Evolutionary conservation across 257 asterid genomes (phyloP).

Genomic region (Nicotiana noctiflora): DNA sequence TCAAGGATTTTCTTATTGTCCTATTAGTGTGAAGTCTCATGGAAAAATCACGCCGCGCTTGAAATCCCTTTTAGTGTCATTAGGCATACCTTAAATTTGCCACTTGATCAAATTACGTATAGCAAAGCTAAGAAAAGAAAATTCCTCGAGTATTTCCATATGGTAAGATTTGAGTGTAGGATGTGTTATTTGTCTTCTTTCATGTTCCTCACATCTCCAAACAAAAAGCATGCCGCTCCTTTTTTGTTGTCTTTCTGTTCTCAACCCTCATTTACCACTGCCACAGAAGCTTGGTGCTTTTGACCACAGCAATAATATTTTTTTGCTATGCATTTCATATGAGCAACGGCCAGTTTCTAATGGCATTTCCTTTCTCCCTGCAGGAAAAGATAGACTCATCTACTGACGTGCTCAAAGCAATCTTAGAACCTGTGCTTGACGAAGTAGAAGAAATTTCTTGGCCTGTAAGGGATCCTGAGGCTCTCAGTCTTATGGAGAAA

Average conservation of each 20-base stretch:
- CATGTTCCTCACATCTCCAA: neutral
- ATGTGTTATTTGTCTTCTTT: neutral
- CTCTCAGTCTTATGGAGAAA: constrained; percentile 70
- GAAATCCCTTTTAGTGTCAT: neutral
- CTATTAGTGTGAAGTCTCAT: neutral
- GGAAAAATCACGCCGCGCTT: neutral
- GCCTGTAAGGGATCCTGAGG: constrained; percentile 85
- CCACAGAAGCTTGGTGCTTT: neutral
- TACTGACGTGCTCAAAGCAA: constrained; percentile 84
- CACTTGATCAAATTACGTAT: neutral
- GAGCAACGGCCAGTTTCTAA: neutral
- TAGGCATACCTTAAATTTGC: neutral
- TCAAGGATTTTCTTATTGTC: neutral
- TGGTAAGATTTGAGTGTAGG: neutral
- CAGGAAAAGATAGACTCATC: constrained; percentile 90
- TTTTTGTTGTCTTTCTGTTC: neutral
- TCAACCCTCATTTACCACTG: neutral
- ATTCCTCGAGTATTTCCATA: neutral
- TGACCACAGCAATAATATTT: neutral
- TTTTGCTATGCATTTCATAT: neutral
- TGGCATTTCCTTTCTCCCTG: constrained; percentile 16
- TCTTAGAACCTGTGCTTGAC: constrained; percentile 60
- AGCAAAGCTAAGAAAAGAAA: neutral
- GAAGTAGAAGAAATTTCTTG: constrained; percentile 67
- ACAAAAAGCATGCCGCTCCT: neutral